phyloP scores from a whole-genome alignment of 2,329 filamentous ascomycete species.

The Talaromyces sp. region DNA sequence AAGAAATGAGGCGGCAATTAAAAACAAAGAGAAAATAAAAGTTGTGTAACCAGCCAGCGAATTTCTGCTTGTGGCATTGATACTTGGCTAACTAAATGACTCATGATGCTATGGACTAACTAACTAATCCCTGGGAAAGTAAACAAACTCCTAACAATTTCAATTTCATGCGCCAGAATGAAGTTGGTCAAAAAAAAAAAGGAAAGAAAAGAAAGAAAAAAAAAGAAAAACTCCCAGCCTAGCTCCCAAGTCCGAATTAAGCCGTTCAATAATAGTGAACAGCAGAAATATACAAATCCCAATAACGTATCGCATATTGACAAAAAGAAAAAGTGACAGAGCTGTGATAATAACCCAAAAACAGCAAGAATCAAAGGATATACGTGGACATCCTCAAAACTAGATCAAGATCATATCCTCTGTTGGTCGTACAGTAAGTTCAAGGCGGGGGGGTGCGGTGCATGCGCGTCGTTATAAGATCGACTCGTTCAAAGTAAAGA shows the following conservation, averaged over 20 bases:
- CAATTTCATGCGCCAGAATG: conserved; percentile 2
- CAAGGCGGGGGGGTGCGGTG: neutral
- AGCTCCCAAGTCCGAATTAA: conserved; percentile 13
- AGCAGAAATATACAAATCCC: neutral
- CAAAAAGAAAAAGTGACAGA: neutral
- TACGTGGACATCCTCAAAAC: neutral
- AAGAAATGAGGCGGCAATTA: too few species aligned
- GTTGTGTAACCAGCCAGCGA: too few species aligned
- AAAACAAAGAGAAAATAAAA: too few species aligned
- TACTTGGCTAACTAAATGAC: too few species aligned
- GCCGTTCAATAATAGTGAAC: neutral
- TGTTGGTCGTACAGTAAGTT: neutral
- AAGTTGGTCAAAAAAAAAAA: conserved; percentile 8
- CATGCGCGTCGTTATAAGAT: neutral
- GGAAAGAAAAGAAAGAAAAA: conserved; percentile 18
- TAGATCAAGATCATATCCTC: neutral
- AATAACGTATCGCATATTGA: neutral
- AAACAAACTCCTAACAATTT: neutral
- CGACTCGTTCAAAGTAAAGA: neutral
- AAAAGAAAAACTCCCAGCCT: conserved; percentile 12
- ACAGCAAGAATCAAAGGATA: too few species aligned
- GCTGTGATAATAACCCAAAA: too few species aligned
- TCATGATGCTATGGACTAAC: too few species aligned
- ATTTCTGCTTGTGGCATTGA: too few species aligned
- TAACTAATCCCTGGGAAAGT: too few species aligned